Evolutionary conservation across 768 basidiomycete genomes (phyloP).

Genomic region (Kwoniella bestiolae): DNA sequence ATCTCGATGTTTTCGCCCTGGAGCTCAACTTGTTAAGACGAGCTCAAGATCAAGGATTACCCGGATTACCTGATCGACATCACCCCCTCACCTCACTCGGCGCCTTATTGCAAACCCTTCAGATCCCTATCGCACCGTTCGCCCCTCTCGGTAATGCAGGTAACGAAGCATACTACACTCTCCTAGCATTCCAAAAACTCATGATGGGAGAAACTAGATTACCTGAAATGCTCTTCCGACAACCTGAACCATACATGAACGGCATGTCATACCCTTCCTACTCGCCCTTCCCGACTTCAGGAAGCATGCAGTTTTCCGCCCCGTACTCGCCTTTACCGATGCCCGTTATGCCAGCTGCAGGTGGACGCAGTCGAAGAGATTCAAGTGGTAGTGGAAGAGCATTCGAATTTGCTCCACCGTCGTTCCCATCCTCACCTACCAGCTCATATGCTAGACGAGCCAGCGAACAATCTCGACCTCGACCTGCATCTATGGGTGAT

Average conservation of each 20-base stretch:
- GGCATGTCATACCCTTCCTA: slow-evolving; percentile 9
- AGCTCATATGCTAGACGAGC: slow-evolving; percentile 1
- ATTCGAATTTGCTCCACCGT: neutral
- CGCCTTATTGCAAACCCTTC: slow-evolving; percentile 44
- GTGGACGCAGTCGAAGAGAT: slow-evolving; percentile 13
- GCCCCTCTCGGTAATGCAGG: slow-evolving; percentile 55
- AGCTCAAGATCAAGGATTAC: slow-evolving; percentile 38
- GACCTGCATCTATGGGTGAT: slow-evolving; percentile 32
- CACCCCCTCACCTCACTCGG: slow-evolving; percentile 42
- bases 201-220: slow-evolving; percentile 52
- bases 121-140: slow-evolving; percentile 48
- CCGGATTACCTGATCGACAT: slow-evolving; percentile 41
- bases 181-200: slow-evolving; percentile 54
- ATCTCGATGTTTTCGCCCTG: slow-evolving; percentile 52
- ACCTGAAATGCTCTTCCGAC: slow-evolving; percentile 38
- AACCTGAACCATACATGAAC: slow-evolving; percentile 22
- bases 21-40: slow-evolving; percentile 50
- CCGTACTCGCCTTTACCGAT: slow-evolving; percentile 15
- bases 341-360: slow-evolving; percentile 17
- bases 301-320: slow-evolving; percentile 15
- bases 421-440: slow-evolving; percentile 18
- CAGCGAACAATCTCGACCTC: slow-evolving; percentile 17
- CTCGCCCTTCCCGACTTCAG: slow-evolving; percentile 6
- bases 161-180: slow-evolving; percentile 55
- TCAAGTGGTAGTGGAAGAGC: slow-evolving; percentile 7